Evolutionary conservation across 2,329 filamentous ascomycete species (phyloP).

Genomic region (Trichoderma aggressivum): DNA sequence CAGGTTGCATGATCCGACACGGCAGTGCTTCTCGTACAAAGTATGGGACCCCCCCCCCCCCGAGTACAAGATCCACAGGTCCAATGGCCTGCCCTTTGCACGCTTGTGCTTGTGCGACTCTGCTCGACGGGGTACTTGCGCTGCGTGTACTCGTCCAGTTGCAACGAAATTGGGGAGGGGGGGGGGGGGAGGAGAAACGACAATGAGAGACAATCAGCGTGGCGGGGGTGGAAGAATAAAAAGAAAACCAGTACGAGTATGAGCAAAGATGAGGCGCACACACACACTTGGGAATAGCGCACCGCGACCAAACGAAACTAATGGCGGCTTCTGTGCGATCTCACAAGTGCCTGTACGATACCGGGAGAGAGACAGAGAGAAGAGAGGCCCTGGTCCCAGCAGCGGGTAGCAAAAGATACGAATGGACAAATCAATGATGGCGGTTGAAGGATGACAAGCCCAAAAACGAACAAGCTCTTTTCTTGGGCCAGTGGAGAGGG

Average conservation of each 20-base stretch:
- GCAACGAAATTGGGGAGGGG: background rate
- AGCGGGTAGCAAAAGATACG: background rate
- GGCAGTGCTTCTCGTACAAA: slow-evolving; percentile 12
- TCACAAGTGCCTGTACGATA: background rate
- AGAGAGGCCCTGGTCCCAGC: background rate
- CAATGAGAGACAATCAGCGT: background rate
- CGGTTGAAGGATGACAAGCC: background rate
- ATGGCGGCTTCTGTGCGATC: background rate
- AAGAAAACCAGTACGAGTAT: background rate
- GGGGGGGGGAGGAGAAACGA: too few species aligned
- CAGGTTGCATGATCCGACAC: slow-evolving; percentile 17
- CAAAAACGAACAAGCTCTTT: background rate
- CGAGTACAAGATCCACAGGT: background rate
- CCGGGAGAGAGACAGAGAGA: background rate
- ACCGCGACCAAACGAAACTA: background rate
- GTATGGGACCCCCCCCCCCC: background rate
- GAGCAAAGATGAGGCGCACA: background rate
- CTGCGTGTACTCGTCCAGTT: background rate
- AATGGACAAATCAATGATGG: background rate
- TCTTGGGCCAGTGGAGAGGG: background rate
- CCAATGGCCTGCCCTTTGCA: background rate
- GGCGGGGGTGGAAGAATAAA: background rate
- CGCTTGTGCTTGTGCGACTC: background rate
- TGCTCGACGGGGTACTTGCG: background rate
- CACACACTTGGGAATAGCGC: background rate